These are phyloP conservation scores for Colletotrichum gigasporum DNA, from an alignment of 2,329 filamentous ascomycete genomes.

Conservation along the genomic window DNA sequence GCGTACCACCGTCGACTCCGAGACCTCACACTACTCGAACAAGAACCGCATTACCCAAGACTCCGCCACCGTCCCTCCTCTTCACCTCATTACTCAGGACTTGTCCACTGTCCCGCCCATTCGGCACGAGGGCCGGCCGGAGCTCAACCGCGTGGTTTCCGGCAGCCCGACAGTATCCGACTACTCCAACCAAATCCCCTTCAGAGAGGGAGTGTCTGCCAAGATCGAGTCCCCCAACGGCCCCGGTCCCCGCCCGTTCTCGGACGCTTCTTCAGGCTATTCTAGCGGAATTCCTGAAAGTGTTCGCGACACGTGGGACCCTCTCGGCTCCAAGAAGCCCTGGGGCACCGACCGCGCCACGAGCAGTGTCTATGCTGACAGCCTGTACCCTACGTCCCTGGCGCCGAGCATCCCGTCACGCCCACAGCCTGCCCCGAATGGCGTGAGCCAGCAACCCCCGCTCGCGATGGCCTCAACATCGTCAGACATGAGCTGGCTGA, in stretches of 20 bases:
- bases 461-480: slow-evolving; percentile 59
- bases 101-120: slow-evolving; percentile 75
- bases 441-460: slow-evolving; percentile 59
- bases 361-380: slow-evolving; percentile 61
- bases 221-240: slow-evolving; percentile 61
- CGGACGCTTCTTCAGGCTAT: slow-evolving; percentile 64
- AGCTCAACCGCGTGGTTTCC: slow-evolving; percentile 72
- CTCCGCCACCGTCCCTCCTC: slow-evolving; percentile 75
- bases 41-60: slow-evolving; percentile 66
- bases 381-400: slow-evolving; percentile 53
- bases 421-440: slow-evolving; percentile 42
- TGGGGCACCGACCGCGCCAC: slow-evolving; percentile 62
- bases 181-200: slow-evolving; percentile 59
- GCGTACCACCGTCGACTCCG: slow-evolving; percentile 62
- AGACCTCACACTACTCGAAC: slow-evolving; percentile 67
- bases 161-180: slow-evolving; percentile 76
- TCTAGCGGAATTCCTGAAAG: slow-evolving; percentile 74
- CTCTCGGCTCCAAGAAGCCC: slow-evolving; percentile 51
- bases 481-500: slow-evolving; percentile 84
- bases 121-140: slow-evolving; percentile 69
- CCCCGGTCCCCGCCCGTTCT: too few relatives aligned
- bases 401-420: slow-evolving; percentile 45
- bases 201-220: slow-evolving; percentile 67
- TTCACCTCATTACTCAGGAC: slow-evolving; percentile 69
- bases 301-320: slow-evolving; percentile 65